Percentiles rank a stretch among this genome's conserved stretches.
These are phyloP conservation scores for Jamesozyma hellenica DNA, from an alignment of 805 yeast genomes.

Conservation along the genomic window DNA sequence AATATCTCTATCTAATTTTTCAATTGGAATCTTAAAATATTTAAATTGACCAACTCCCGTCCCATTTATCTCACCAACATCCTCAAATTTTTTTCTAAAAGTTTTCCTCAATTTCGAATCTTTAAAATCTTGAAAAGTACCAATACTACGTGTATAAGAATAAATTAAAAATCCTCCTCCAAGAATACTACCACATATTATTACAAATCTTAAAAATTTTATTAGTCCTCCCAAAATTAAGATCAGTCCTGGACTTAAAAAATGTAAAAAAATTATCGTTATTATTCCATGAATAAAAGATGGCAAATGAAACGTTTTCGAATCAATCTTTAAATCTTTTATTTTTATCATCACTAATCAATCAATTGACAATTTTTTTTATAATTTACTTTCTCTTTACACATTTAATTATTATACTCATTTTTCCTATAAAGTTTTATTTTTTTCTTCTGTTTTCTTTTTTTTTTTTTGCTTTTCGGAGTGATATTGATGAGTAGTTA, in stretches of 20 bases:
- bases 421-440: too few species aligned
- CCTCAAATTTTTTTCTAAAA: not conserved
- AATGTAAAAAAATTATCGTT: constrained; percentile 10
- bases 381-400: too few species aligned
- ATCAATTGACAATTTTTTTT: too few species aligned
- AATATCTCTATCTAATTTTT: constrained; percentile 9
- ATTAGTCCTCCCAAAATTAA: constrained; percentile 20
- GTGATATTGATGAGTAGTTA: too few species aligned
- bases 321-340: not conserved
- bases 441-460: too few species aligned
- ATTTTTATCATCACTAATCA: too few species aligned
- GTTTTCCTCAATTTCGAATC: not conserved
- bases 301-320: constrained; percentile 14
- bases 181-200: constrained; percentile 15
- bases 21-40: constrained; percentile 21
- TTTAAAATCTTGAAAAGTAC: not conserved
- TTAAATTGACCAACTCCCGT: constrained; percentile 12
- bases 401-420: too few species aligned
- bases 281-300: constrained; percentile 18
- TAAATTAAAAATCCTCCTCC: constrained; percentile 10
- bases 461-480: too few species aligned
- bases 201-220: constrained; percentile 14
- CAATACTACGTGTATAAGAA: too few species aligned
- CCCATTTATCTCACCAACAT: not conserved
- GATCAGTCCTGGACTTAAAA: constrained; percentile 19